Evolutionary conservation across 179 eudicot genomes (phyloP).

Genomic region (Carnegiea gigantea): DNA sequence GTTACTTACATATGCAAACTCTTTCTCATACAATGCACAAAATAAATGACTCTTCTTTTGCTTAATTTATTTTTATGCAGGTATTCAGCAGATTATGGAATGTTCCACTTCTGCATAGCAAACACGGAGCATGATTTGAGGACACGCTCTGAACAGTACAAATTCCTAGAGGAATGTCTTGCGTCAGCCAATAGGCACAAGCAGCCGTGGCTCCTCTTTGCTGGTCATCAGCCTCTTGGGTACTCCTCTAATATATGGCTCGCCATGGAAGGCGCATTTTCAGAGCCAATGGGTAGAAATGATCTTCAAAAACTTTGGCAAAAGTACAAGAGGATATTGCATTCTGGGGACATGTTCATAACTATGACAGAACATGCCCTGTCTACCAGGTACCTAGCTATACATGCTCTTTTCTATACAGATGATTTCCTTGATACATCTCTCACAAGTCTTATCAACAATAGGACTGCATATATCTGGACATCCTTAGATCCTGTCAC

Average conservation of each 20-base stretch:
- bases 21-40: no score
- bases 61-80: background rate
- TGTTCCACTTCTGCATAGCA: conserved; percentile 55
- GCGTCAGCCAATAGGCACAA: conserved; percentile 57
- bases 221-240: conserved; percentile 61
- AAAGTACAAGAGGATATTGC: conserved; percentile 52
- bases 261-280: conserved; percentile 49
- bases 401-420: background rate
- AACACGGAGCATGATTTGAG: conserved; percentile 60
- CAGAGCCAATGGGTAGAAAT: conserved; percentile 63
- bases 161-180: conserved; percentile 47
- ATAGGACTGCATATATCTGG: background rate
- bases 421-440: no score
- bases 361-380: conserved; percentile 50
- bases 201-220: conserved; percentile 65
- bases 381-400: conserved; percentile 37
- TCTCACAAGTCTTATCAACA: background rate
- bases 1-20: no score
- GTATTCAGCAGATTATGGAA: conserved; percentile 61
- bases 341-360: conserved; percentile 51
- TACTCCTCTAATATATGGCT: conserved; percentile 45
- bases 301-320: conserved; percentile 56
- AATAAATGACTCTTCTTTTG: no score
- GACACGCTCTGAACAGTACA: conserved; percentile 52
- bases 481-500: background rate